These are phyloP conservation scores for Haplosporangium sp. DNA, from an alignment of 371 early-diverging fungal species.

Conservation along the genomic window DNA sequence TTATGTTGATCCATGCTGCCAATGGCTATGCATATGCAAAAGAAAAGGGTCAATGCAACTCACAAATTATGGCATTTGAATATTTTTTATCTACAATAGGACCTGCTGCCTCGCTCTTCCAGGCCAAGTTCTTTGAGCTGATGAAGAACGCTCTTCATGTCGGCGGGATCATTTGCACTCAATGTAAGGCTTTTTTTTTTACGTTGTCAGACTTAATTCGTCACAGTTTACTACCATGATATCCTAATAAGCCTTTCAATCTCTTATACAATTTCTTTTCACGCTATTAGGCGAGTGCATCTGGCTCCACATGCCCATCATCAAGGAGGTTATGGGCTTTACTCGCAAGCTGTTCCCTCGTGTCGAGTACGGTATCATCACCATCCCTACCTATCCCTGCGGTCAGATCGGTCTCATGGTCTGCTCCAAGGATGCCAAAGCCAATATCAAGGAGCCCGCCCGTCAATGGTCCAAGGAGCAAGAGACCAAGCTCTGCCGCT, in stretches of 20 bases:
- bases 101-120: constrained; percentile 95
- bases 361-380: constrained; percentile 92
- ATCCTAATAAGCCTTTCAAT: neutral
- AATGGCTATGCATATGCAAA: no score
- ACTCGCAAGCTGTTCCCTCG: constrained; percentile 85
- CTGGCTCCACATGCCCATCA: constrained; percentile 95
- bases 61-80: neutral
- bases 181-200: constrained; percentile 69
- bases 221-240: neutral
- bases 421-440: constrained; percentile 83
- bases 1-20: neutral
- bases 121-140: constrained; percentile 89
- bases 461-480: constrained; percentile 81
- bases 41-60: no score
- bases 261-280: neutral
- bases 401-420: constrained; percentile 97
- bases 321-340: constrained; percentile 86
- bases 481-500: constrained; percentile 84
- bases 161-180: constrained; percentile 93
- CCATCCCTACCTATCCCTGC: constrained; percentile 96
- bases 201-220: neutral
- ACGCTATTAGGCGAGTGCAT: constrained; percentile 87
- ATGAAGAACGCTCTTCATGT: constrained; percentile 91
- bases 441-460: constrained; percentile 80
- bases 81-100: constrained; percentile 57